A percentile compares a stretch with the other conserved stretches of the same genome.
Evolutionary conservation across 805 yeast species (phyloP).

Genomic region (Ogataea salicorniae): DNA sequence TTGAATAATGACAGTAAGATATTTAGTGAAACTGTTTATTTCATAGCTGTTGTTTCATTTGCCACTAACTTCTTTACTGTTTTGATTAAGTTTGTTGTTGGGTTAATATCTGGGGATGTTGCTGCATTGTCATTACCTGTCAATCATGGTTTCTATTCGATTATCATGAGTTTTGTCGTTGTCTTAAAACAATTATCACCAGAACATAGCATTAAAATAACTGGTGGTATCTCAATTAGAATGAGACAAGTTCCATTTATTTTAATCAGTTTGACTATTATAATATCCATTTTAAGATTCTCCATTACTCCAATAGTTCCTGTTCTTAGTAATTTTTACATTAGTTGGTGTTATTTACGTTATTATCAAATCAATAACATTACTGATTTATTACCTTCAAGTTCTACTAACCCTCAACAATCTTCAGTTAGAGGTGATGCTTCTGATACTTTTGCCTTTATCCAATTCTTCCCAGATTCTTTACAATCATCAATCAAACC

Average conservation of each 20-base stretch:
- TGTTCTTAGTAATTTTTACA: constrained; percentile 51
- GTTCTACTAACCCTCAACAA: constrained; percentile 17
- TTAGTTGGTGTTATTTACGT: constrained; percentile 73
- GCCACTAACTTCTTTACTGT: constrained; percentile 52
- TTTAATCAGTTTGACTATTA: constrained; percentile 25
- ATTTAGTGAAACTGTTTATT: constrained; percentile 41
- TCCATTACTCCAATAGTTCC: constrained; percentile 52
- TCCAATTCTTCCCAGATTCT: constrained; percentile 75
- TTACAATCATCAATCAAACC: constrained; percentile 48
- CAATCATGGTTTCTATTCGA: constrained; percentile 45
- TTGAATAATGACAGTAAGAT: constrained; percentile 11
- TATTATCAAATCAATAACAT: constrained; percentile 56
- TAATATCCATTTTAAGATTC: constrained; percentile 23
- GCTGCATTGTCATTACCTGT: constrained; percentile 39
- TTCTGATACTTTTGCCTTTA: constrained; percentile 79
- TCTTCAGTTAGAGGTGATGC: constrained; percentile 69
- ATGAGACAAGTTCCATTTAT: constrained; percentile 61
- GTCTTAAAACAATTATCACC: constrained; percentile 56
- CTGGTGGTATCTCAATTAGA: constrained; percentile 38
- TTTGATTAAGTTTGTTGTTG: constrained; percentile 26
- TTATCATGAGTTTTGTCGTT: constrained; percentile 49
- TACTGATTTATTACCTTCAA: constrained; percentile 24
- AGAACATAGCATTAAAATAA: constrained; percentile 47
- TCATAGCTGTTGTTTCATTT: constrained; percentile 48
- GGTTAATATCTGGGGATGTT: constrained; percentile 30